phyloP scores from a whole-genome alignment of 768 basidiomycete genomes.

The Kwoniella europaea region DNA sequence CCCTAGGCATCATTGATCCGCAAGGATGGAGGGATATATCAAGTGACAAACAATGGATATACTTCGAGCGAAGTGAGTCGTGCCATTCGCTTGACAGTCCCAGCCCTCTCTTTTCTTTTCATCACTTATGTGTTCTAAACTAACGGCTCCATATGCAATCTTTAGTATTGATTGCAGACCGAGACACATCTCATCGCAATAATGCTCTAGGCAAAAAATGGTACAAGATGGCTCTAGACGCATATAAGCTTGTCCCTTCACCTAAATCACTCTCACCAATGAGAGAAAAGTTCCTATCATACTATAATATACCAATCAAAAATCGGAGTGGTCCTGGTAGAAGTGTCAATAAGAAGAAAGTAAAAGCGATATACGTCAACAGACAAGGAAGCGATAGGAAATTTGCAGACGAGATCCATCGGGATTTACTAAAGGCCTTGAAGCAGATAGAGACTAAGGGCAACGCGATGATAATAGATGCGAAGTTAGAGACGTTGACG shows the following conservation, averaged over 20 bases:
- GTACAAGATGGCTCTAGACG: slow-evolving; percentile 15
- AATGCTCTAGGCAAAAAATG: background rate
- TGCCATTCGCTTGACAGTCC: too few species aligned
- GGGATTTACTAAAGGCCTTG: background rate
- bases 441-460: slow-evolving; percentile 3
- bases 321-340: background rate
- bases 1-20: slow-evolving; percentile 6
- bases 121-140: too few species aligned
- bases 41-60: too few species aligned
- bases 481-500: background rate
- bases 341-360: background rate
- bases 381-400: slow-evolving; percentile 10
- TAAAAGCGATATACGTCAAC: slow-evolving; percentile 13
- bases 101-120: too few species aligned
- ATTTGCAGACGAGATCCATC: background rate
- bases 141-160: too few species aligned
- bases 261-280: background rate
- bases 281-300: background rate
- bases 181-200: slow-evolving; percentile 9
- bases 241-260: background rate
- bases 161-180: slow-evolving; percentile 10
- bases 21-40: too few species aligned
- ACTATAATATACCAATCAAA: slow-evolving; percentile 4
- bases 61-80: too few species aligned
- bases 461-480: background rate